These are phyloP conservation scores for Nitzschia sp. DNA, from an alignment of 108 stramenopile genomes.

Conservation along the genomic window DNA sequence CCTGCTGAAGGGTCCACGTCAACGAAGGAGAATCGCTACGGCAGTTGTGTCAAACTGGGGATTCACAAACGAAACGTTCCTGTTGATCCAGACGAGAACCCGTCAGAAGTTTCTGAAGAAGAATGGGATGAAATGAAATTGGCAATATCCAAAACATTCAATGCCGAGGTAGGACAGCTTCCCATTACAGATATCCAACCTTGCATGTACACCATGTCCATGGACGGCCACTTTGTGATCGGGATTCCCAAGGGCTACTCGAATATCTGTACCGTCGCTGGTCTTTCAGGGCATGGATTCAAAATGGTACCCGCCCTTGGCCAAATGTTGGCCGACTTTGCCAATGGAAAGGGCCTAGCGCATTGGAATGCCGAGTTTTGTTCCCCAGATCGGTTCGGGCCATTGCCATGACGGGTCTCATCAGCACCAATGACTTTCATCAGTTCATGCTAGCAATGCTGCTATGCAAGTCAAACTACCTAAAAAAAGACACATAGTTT, in stretches of 20 bases:
- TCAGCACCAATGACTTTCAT: no score
- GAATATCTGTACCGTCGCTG: constrained; percentile 25
- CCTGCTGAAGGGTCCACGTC: constrained; percentile 18
- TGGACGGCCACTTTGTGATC: constrained; percentile 42
- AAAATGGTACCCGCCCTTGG: constrained; percentile 55
- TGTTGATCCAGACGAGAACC: constrained; percentile 23
- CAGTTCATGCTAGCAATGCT: no score
- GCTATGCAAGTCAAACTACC: no score
- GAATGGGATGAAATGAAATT: constrained; percentile 27
- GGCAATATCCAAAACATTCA: neutral
- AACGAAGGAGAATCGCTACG: neutral
- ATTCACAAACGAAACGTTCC: constrained; percentile 28
- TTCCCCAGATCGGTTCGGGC: constrained; percentile 29
- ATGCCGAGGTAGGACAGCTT: neutral
- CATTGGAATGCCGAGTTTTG: constrained; percentile 34
- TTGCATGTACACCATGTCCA: constrained; percentile 52
- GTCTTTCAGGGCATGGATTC: constrained; percentile 52
- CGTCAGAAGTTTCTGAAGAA: constrained; percentile 7
- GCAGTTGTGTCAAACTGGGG: constrained; percentile 40
- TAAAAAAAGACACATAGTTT: no score
- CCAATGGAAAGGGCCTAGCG: constrained; percentile 11
- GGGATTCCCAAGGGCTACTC: constrained; percentile 20
- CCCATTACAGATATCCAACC: constrained; percentile 24
- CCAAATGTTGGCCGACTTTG: constrained; percentile 42
- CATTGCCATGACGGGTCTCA: neutral